Conservation (phyloP, 202 grass and related monocot genomes). For the Carex sylvatica region DNA sequence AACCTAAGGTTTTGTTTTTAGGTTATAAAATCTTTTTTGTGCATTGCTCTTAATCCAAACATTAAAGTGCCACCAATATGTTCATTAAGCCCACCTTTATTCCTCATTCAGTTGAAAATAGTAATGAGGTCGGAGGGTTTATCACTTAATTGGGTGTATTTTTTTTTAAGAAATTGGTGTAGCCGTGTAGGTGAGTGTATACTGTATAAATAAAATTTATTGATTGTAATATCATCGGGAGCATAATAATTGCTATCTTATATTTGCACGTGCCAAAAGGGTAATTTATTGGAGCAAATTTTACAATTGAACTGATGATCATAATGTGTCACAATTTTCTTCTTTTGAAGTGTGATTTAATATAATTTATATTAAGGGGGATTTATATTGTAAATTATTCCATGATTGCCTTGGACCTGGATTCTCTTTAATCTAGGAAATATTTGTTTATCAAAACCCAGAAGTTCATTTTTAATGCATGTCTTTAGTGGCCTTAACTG, state of each 20-base stretch:
- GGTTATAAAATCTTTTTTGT: background rate
- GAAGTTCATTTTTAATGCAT: background rate
- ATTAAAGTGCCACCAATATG: background rate
- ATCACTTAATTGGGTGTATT: background rate
- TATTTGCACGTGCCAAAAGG: background rate
- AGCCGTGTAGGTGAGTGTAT: background rate
- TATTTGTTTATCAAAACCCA: background rate
- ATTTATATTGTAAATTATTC: background rate
- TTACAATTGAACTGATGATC: background rate
- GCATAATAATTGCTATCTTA: background rate
- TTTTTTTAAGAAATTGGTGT: background rate
- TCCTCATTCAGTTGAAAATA: background rate
- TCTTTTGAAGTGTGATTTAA: background rate
- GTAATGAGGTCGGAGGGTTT: background rate
- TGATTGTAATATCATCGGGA: background rate
- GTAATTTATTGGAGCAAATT: background rate
- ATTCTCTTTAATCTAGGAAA: background rate
- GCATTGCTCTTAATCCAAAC: background rate
- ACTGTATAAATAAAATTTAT: background rate
- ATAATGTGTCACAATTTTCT: background rate
- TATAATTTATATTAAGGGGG: background rate
- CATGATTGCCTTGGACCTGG: background rate
- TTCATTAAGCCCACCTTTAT: background rate
- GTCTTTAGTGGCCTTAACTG: background rate
- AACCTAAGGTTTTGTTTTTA: constrained; percentile 64